These are phyloP conservation scores for Viola odorata DNA, from an alignment of 345 rosid species.

Conservation along the genomic window DNA sequence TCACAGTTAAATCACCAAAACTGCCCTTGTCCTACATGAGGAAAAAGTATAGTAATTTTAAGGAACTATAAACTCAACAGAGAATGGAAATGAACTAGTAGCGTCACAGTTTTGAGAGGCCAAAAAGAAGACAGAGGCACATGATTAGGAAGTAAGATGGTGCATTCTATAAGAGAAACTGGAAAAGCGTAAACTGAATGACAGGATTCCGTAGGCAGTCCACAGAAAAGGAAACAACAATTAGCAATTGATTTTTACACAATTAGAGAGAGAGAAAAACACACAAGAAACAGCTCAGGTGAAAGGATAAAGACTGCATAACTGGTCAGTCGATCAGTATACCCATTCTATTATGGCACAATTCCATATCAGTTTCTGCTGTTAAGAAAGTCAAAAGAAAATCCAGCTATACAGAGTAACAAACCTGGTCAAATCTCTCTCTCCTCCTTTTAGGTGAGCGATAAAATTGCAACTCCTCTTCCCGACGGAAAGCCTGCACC, in stretches of 20 bases:
- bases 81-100: too few relatives aligned
- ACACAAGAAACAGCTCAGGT: too few relatives aligned
- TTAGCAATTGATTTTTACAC: too few relatives aligned
- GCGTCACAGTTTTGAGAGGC: too few relatives aligned
- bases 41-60: background rate
- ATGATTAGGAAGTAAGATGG: too few relatives aligned
- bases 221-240: too few relatives aligned
- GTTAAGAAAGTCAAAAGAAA: conserved; percentile 1
- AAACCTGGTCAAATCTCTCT: conserved; percentile 83
- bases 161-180: too few relatives aligned
- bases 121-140: too few relatives aligned
- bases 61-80: too few relatives aligned
- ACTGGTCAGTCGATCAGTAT: background rate
- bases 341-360: background rate
- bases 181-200: too few relatives aligned
- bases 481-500: conserved; percentile 73
- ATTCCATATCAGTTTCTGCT: background rate
- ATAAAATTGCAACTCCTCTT: conserved; percentile 54
- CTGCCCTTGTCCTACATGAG: conserved; percentile 59
- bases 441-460: conserved; percentile 71
- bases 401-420: background rate
- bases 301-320: background rate
- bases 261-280: background rate
- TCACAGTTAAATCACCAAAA: conserved; percentile 38
- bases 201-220: too few relatives aligned